Evolutionary conservation across 2,329 filamentous ascomycete species (phyloP).

Genomic region (Aspergillus sojae): DNA sequence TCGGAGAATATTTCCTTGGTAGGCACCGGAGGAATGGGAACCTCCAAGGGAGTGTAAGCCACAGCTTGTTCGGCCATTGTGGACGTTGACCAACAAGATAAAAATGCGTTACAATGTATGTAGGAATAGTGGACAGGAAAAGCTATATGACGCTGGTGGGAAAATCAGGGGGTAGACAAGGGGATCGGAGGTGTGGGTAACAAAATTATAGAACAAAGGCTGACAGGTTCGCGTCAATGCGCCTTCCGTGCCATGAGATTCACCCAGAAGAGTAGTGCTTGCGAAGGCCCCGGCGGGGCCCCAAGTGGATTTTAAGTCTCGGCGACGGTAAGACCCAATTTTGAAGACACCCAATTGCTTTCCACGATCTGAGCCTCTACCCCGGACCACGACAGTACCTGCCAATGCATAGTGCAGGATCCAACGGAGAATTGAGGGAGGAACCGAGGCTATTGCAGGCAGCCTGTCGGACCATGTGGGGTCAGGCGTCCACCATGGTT

Average conservation of each 20-base stretch:
- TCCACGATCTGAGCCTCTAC: not conserved
- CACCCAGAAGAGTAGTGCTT: conserved; percentile 16
- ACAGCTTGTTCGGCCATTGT: conserved; percentile 26
- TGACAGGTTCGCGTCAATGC: not conserved
- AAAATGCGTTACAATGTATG: not conserved
- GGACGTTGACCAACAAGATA: not conserved
- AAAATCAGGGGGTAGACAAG: not conserved
- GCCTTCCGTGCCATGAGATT: not conserved
- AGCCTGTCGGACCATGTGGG: not conserved
- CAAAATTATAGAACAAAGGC: not conserved
- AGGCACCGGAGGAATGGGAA: conserved; percentile 50
- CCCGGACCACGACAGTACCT: not conserved
- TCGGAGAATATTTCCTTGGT: conserved; percentile 55
- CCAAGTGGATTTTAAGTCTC: not conserved
- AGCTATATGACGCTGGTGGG: not conserved
- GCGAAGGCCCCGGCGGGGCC: conserved; percentile 6
- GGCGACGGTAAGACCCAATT: not conserved
- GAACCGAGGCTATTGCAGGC: not conserved
- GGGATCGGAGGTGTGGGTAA: not conserved
- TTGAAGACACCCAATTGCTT: not conserved
- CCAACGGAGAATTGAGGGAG: not conserved
- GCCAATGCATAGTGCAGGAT: not conserved
- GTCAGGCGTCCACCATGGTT: not conserved
- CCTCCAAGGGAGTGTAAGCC: conserved; percentile 38
- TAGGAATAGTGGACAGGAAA: not conserved